Evolutionary conservation across 495 filamentous ascomycete species (phyloP), one percentile per base, ranked within the genome.

Genomic region (Penicillium taxi): DNA sequence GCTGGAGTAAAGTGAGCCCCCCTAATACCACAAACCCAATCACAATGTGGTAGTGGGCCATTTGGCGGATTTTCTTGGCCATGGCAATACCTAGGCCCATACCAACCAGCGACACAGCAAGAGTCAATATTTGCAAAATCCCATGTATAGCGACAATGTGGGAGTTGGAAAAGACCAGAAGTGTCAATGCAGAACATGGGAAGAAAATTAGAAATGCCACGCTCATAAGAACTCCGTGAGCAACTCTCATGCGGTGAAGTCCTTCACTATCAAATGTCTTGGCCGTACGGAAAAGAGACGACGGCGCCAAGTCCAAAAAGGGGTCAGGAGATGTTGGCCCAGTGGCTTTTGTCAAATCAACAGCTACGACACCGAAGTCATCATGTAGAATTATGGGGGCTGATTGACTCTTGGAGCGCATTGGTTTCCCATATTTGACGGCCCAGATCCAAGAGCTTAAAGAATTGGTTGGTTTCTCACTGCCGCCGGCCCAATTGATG

Each of bases 361-460:
- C 30, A 11, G 20, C 27, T 11, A 39, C 35, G 12, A 44, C 35
- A 8, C 52, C 49, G 19, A 27, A 24, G 12, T 32, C 35, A 45
- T 77, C 71, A 53, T 94, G 87, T 38, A 78, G 63, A 6, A 26
- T 20, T 39, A 93, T 77, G 9, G 32, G 37, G 0, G 70, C 74
- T 5, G 53, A 56, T 2, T 46, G 26, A 35, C 66, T 67, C 8
- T 70, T 63, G 8, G 76, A 74, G 22, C 73, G 63, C 29, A 90
- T 48, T 1, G 80, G 44, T 0, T 56, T 50, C 4, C 86, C 82
- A 9, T 55, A 47, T 36, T 75, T 77, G 54, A 70, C 69, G 2
- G 80, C 81, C 49, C 69, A 80, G 43, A 94, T 81, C 75, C 82
- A 90, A 9, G 58, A 47, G 13, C 71, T 69, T 5, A 46, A 54